Evolutionary conservation across 257 asterid genomes (phyloP).

Genomic region (Verbascum thapsus): DNA sequence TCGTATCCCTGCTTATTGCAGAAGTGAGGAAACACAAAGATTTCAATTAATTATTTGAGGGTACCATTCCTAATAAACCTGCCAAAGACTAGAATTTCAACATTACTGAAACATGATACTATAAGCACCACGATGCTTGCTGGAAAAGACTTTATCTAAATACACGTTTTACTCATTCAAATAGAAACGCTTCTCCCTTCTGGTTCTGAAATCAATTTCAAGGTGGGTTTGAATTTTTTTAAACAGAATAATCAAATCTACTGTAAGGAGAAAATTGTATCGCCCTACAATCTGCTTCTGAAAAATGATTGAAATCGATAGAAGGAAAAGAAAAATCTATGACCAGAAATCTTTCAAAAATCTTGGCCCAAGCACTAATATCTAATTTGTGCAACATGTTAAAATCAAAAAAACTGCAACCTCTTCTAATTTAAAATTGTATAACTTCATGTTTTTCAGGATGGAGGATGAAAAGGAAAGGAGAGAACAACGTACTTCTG

Average conservation of each 20-base stretch:
- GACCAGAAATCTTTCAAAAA: slow-evolving; percentile 4
- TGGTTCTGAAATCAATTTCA: neutral
- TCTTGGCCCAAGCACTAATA: slow-evolving; percentile 9
- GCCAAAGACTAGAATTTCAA: neutral
- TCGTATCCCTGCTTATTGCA: neutral
- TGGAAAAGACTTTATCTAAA: no score
- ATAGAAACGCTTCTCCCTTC: neutral
- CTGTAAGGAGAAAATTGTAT: neutral
- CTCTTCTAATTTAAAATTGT: neutral
- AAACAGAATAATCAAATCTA: neutral
- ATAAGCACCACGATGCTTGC: neutral
- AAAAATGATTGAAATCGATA: slow-evolving; percentile 2
- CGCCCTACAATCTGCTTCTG: neutral
- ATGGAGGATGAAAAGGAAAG: slow-evolving; percentile 9
- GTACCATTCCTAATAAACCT: neutral
- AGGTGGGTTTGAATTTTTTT: neutral
- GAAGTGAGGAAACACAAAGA: neutral
- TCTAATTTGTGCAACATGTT: neutral
- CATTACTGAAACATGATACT: neutral
- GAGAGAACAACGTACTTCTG: slow-evolving; percentile 58
- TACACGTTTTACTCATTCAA: neutral
- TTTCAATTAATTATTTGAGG: no score
- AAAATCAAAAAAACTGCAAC: neutral
- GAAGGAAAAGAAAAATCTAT: neutral
- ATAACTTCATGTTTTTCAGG: neutral